Percentiles rank a stretch among this genome's conserved stretches.
Conservation (phyloP, 495 filamentous ascomycete species). For the Patellaria atrata region DNA sequence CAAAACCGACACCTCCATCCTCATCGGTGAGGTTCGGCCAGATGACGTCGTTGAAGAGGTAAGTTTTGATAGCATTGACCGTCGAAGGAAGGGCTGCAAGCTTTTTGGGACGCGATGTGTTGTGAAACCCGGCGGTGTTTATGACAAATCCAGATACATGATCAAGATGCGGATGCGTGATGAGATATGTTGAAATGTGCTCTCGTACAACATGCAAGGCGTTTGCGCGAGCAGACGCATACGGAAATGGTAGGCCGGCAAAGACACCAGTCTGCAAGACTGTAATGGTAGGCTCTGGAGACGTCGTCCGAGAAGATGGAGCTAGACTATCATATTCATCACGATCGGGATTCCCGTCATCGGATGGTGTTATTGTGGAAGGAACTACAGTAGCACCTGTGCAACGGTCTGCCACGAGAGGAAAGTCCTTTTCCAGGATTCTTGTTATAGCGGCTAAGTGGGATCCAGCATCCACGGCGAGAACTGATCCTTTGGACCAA, state of each 20-base stretch:
- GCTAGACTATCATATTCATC: constrained; percentile 10
- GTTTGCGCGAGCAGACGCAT: constrained; percentile 51
- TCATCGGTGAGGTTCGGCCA: constrained; percentile 98
- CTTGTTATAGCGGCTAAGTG: constrained; percentile 71
- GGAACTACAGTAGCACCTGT: neutral
- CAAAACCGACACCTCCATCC: constrained; percentile 79
- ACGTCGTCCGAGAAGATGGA: constrained; percentile 5
- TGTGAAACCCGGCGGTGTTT: constrained; percentile 71
- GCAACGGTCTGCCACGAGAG: constrained; percentile 7
- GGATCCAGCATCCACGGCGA: constrained; percentile 86
- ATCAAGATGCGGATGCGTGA: constrained; percentile 91
- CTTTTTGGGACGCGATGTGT: constrained; percentile 59
- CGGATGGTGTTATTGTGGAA: constrained; percentile 2
- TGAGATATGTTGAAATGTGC: constrained; percentile 72
- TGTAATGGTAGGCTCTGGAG: constrained; percentile 16
- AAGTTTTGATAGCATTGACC: constrained; percentile 73
- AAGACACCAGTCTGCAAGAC: constrained; percentile 47
- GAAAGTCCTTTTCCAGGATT: constrained; percentile 45
- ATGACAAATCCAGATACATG: constrained; percentile 84
- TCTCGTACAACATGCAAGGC: constrained; percentile 61
- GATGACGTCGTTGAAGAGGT: constrained; percentile 95
- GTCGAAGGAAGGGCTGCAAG: constrained; percentile 74
- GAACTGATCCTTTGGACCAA: constrained; percentile 65
- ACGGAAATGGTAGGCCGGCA: constrained; percentile 51
- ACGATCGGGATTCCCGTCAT: constrained; percentile 9